Evolutionary conservation across 306 rosid genomes (phyloP).

Genomic region (Ziziphus jujuba): DNA sequence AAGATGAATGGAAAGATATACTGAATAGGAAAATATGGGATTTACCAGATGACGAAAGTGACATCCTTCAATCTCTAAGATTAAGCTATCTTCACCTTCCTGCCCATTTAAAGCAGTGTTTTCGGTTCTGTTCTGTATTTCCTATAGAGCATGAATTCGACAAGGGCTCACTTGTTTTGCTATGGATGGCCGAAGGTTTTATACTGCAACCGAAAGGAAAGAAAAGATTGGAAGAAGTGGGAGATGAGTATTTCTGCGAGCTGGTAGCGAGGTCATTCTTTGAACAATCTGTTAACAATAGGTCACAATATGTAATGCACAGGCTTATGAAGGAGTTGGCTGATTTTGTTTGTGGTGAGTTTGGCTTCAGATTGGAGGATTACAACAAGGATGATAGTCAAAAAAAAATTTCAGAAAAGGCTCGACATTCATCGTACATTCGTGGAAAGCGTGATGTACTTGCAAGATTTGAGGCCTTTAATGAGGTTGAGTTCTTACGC

Average conservation of each 20-base stretch:
- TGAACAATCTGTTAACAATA: slow-evolving; percentile 9
- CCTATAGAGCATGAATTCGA: slow-evolving; percentile 24
- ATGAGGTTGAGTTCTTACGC: slow-evolving; percentile 22
- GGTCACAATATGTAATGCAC: slow-evolving; percentile 25
- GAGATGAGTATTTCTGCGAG: slow-evolving; percentile 33
- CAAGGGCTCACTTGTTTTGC: slow-evolving; percentile 27
- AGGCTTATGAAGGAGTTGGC: slow-evolving; percentile 29
- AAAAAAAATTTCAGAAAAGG: slow-evolving; percentile 23
- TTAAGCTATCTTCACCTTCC: slow-evolving; percentile 37
- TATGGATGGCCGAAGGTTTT: slow-evolving; percentile 46
- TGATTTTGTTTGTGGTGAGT: slow-evolving; percentile 33
- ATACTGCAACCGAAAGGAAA: slow-evolving; percentile 28
- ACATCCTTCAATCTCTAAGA: slow-evolving; percentile 33
- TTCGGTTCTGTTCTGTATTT: slow-evolving; percentile 30
- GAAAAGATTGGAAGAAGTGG: slow-evolving; percentile 28
- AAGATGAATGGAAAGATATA: slow-evolving; percentile 43
- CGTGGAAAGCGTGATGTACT: slow-evolving; percentile 26
- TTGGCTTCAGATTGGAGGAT: slow-evolving; percentile 32
- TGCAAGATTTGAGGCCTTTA: slow-evolving; percentile 28
- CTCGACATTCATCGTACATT: slow-evolving; percentile 35
- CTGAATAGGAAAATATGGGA: slow-evolving; percentile 42
- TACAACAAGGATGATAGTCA: neutral
- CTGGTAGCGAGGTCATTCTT: slow-evolving; percentile 36
- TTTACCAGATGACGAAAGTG: slow-evolving; percentile 34
- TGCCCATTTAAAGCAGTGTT: slow-evolving; percentile 35